A percentile compares a stretch with the other conserved stretches of the same genome.
These are phyloP conservation scores for Trypethelium eluteriae DNA, from an alignment of 495 filamentous ascomycete species.

Conservation along the genomic window DNA sequence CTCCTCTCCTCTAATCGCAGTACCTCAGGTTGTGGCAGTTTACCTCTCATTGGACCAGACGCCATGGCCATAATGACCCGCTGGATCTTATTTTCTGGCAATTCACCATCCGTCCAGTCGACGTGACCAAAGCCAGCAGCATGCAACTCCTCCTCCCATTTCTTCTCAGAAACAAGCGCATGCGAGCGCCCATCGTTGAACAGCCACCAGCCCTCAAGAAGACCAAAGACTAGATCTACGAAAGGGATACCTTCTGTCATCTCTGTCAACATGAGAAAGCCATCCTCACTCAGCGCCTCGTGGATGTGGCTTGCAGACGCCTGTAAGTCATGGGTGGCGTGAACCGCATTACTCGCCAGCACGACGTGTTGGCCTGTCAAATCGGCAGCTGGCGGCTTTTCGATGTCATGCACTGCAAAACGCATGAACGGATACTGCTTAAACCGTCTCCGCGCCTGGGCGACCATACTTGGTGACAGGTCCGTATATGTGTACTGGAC, in stretches of 20 bases:
- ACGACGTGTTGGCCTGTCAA: slow-evolving; percentile 36
- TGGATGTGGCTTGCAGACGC: slow-evolving; percentile 33
- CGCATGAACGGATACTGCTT: slow-evolving; percentile 42
- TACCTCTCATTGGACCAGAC: slow-evolving; percentile 24
- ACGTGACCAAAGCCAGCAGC: slow-evolving; percentile 42
- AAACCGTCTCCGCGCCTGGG: slow-evolving; percentile 29
- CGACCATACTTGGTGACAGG: not conserved
- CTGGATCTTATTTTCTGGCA: slow-evolving; percentile 38
- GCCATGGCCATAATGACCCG: slow-evolving; percentile 43
- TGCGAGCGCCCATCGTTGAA: slow-evolving; percentile 45
- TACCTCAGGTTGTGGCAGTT: not conserved
- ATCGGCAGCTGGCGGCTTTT: slow-evolving; percentile 30
- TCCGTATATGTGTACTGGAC: not conserved
- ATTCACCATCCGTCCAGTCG: slow-evolving; percentile 43
- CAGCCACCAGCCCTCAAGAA: slow-evolving; percentile 1
- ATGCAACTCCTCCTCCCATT: slow-evolving; percentile 39
- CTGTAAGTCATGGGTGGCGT: slow-evolving; percentile 41
- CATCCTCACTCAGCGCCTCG: slow-evolving; percentile 34
- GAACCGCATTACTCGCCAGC: slow-evolving; percentile 44
- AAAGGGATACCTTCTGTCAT: slow-evolving; percentile 38
- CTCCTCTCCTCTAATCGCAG: not conserved
- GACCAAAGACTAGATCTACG: slow-evolving; percentile 40
- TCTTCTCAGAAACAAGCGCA: slow-evolving; percentile 32
- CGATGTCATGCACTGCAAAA: slow-evolving; percentile 43
- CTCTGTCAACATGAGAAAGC: slow-evolving; percentile 39